Evolutionary conservation across 2,329 filamentous ascomycete species (phyloP).

Genomic region (Colletotrichum navitas): DNA sequence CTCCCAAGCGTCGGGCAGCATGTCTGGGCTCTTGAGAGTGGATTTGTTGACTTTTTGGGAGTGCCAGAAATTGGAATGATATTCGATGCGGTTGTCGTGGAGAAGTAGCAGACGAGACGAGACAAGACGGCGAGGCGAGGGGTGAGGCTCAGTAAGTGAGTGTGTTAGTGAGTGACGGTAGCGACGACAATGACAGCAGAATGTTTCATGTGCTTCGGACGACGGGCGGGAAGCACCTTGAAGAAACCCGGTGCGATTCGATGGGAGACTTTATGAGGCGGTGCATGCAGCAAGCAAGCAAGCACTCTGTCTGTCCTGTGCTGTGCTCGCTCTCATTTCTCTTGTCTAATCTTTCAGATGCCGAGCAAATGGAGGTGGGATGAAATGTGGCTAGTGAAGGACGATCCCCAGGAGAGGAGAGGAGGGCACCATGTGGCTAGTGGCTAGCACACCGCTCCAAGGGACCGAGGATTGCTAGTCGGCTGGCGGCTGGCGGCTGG

Average conservation of each 20-base stretch:
- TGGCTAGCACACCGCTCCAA: neutral
- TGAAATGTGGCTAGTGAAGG: conserved; percentile 14
- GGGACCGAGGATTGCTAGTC: neutral
- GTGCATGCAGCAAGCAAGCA: conserved; percentile 1
- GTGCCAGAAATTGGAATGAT: neutral
- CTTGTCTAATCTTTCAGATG: neutral
- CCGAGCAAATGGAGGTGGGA: neutral
- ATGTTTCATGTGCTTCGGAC: conserved; percentile 39
- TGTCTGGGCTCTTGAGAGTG: neutral
- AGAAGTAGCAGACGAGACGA: neutral
- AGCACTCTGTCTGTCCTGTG: too few relatives aligned
- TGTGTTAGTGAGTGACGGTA: conserved; percentile 7
- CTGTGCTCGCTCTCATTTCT: neutral
- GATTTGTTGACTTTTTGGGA: neutral
- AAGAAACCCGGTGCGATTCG: conserved; percentile 20
- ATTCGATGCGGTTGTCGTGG: neutral
- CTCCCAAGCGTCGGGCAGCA: conserved; percentile 27
- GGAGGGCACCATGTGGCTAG: neutral
- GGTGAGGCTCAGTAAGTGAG: conserved; percentile 6
- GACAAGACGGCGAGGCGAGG: conserved; percentile 3
- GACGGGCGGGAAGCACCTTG: conserved; percentile 10
- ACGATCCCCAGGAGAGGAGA: neutral
- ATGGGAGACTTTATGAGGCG: conserved; percentile 13
- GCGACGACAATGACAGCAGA: conserved; percentile 10
- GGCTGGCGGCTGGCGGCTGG: neutral